Evolutionary conservation across 2,329 filamentous ascomycete species (phyloP).

Genomic region (Sclerotinia subarctica): DNA sequence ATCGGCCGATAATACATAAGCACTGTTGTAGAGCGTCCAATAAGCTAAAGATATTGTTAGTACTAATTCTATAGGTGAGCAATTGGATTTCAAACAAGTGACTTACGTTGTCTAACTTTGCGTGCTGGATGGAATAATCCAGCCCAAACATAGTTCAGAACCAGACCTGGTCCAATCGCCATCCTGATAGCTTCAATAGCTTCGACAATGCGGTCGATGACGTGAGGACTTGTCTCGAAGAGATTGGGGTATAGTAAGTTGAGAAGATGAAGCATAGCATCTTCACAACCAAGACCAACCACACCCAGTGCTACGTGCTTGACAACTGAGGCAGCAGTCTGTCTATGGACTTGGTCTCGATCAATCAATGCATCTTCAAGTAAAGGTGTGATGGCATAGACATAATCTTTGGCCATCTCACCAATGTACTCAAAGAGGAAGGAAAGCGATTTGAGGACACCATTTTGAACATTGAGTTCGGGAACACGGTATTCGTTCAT

Average conservation of each 20-base stretch:
- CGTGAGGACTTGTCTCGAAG: slow-evolving; percentile 96
- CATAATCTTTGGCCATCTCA: slow-evolving; percentile 99
- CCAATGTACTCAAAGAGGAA: slow-evolving; percentile 99
- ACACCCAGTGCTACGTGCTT: slow-evolving; percentile 97
- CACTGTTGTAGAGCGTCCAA: slow-evolving; percentile 96
- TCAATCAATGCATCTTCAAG: slow-evolving; percentile 97
- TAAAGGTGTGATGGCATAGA: slow-evolving; percentile 93
- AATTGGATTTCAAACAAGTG: background rate
- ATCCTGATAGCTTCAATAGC: slow-evolving; percentile 95
- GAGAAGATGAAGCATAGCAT: slow-evolving; percentile 96
- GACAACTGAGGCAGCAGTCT: slow-evolving; percentile 93
- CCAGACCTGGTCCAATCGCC: slow-evolving; percentile 84
- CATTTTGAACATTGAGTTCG: slow-evolving; percentile 97
- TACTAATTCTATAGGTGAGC: background rate
- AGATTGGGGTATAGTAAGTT: slow-evolving; percentile 96
- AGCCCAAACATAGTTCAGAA: slow-evolving; percentile 98
- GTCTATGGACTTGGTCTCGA: slow-evolving; percentile 94
- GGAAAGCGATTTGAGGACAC: slow-evolving; percentile 92
- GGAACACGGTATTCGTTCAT: slow-evolving; percentile 99
- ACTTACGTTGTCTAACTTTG: slow-evolving; percentile 72
- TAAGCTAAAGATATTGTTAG: slow-evolving; percentile 52
- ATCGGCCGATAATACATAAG: slow-evolving; percentile 90
- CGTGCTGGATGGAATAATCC: slow-evolving; percentile 94
- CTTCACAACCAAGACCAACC: slow-evolving; percentile 95
- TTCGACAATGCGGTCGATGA: slow-evolving; percentile 96